These are phyloP conservation scores for Amanita molliuscula DNA, from an alignment of 768 basidiomycete species.

Conservation along the genomic window DNA sequence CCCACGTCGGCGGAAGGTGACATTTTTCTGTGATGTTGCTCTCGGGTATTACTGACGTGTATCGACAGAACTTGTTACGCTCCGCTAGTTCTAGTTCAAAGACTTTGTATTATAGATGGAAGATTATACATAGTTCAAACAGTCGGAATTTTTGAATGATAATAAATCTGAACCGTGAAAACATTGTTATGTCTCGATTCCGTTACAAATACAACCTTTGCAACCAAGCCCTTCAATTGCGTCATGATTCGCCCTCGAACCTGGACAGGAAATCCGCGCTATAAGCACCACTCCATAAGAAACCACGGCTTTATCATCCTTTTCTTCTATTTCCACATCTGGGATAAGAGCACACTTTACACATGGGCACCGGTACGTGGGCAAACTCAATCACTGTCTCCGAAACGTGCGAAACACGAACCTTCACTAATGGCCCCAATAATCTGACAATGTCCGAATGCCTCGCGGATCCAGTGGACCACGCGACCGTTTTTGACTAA, in stretches of 20 bases:
- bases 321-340: conserved; percentile 29
- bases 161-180: not conserved
- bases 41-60: conserved; percentile 11
- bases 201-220: conserved; percentile 21
- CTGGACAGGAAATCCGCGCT: conserved; percentile 41
- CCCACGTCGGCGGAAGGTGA: conserved; percentile 78
- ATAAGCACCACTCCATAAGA: conserved; percentile 50
- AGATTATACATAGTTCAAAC: not conserved
- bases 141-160: not conserved
- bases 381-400: not conserved
- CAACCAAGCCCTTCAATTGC: conserved; percentile 49
- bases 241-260: conserved; percentile 50
- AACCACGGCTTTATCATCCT: conserved; percentile 31
- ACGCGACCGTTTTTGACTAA: conserved; percentile 55
- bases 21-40: not conserved
- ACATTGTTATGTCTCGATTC: no score
- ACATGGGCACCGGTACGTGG: conserved; percentile 28
- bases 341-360: conserved; percentile 39
- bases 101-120: not conserved
- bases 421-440: conserved; percentile 72
- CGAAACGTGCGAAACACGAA: conserved; percentile 12
- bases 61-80: conserved; percentile 43
- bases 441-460: conserved; percentile 79
- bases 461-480: conserved; percentile 75
- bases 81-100: conserved; percentile 23